Evolutionary conservation across 306 rosid species (phyloP).

Genomic region (Cucurbita moschata): DNA sequence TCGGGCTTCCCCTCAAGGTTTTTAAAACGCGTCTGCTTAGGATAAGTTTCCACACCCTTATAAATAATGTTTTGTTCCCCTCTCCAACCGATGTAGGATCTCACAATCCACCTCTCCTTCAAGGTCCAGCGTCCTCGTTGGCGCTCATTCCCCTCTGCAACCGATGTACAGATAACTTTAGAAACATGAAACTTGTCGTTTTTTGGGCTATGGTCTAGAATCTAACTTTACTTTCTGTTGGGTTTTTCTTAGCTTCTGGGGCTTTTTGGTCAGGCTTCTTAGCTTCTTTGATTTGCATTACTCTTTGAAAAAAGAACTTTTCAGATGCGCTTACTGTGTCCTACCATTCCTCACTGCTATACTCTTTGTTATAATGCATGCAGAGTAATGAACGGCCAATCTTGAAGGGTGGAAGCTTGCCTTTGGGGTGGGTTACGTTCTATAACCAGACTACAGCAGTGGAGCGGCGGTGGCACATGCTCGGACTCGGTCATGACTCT

Average conservation of each 20-base stretch:
- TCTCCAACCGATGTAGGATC: too few relatives aligned
- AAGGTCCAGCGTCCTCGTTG: too few relatives aligned
- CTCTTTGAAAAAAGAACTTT: too few relatives aligned
- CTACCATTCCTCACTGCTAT: background rate
- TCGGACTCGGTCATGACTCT: conserved; percentile 67
- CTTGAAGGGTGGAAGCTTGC: conserved; percentile 62
- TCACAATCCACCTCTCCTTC: too few relatives aligned
- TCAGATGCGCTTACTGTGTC: conserved; percentile 5
- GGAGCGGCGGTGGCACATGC: conserved; percentile 74
- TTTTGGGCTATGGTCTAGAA: background rate
- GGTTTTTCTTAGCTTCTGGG: background rate
- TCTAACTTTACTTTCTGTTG: background rate
- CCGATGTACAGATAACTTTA: too few relatives aligned
- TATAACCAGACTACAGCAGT: conserved; percentile 44
- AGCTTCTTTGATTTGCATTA: too few relatives aligned
- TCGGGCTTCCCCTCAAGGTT: too few relatives aligned
- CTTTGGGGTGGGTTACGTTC: conserved; percentile 88
- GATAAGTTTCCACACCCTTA: too few relatives aligned
- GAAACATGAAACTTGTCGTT: too few relatives aligned
- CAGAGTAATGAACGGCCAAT: conserved; percentile 67
- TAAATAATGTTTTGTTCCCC: too few relatives aligned
- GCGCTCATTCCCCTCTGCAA: too few relatives aligned
- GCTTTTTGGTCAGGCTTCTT: background rate
- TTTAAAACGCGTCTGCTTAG: too few relatives aligned
- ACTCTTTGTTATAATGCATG: background rate